phyloP scores from a whole-genome alignment of 805 yeast species.

The Yamadazyma akitaensis region DNA sequence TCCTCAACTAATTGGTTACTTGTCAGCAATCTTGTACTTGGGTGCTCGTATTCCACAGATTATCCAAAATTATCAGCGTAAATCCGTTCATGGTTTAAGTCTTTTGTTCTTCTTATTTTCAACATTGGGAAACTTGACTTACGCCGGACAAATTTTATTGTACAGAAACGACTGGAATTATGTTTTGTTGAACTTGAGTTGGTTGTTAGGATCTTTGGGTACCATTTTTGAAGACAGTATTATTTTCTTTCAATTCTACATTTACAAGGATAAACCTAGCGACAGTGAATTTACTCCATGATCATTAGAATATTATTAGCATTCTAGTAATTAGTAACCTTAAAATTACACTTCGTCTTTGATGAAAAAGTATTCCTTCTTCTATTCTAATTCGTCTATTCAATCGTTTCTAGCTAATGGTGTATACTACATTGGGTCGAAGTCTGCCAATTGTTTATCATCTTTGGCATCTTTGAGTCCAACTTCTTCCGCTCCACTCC shows the following conservation, averaged over 20 bases:
- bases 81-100: constrained; percentile 83
- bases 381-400: neutral
- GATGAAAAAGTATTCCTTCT: too few relatives aligned
- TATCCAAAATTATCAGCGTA: constrained; percentile 69
- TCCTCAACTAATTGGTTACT: constrained; percentile 68
- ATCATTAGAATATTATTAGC: too few relatives aligned
- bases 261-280: constrained; percentile 42
- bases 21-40: constrained; percentile 64
- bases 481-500: constrained; percentile 60
- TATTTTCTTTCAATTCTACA: constrained; percentile 65
- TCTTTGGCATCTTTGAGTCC: constrained; percentile 20
- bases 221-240: constrained; percentile 68
- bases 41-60: constrained; percentile 85
- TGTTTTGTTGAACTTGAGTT: constrained; percentile 59
- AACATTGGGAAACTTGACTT: constrained; percentile 70
- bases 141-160: constrained; percentile 67
- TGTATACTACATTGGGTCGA: constrained; percentile 26
- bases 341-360: too few relatives aligned
- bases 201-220: constrained; percentile 78
- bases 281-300: constrained; percentile 8
- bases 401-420: neutral
- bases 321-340: too few relatives aligned
- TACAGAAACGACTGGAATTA: constrained; percentile 62
- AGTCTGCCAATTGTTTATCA: constrained; percentile 40
- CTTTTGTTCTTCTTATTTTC: constrained; percentile 75